These are phyloP conservation scores for Clonostachys sp. DNA, from an alignment of 2,329 filamentous ascomycete genomes.

Conservation along the genomic window DNA sequence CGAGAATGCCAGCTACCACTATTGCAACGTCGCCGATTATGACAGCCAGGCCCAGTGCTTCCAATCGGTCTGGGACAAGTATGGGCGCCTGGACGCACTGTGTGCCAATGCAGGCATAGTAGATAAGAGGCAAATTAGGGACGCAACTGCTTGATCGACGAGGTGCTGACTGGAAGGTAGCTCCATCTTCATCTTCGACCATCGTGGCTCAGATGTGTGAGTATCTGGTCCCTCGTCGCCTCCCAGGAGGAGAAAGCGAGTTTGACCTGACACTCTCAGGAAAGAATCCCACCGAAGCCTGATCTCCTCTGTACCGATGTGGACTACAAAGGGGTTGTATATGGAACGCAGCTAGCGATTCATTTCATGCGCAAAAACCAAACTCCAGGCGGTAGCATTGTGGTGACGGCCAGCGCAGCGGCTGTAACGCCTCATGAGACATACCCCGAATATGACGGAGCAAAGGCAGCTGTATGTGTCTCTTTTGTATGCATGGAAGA, in stretches of 20 bases:
- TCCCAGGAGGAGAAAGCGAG: not conserved
- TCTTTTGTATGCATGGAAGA: not conserved
- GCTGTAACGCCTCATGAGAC: constrained; percentile 34
- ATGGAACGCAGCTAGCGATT: constrained; percentile 40
- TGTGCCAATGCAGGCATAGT: constrained; percentile 46
- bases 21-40: constrained; percentile 40
- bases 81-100: constrained; percentile 40
- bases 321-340: constrained; percentile 45
- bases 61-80: constrained; percentile 30
- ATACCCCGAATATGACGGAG: constrained; percentile 44
- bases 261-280: not conserved
- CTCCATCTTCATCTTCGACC: constrained; percentile 33
- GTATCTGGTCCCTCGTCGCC: not conserved
- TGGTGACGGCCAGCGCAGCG: constrained; percentile 36
- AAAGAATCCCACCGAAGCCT: constrained; percentile 32
- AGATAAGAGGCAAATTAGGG: constrained; percentile 19
- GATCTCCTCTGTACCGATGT: constrained; percentile 39
- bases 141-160: not conserved
- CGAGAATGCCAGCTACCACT: constrained; percentile 31
- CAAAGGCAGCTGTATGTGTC: constrained; percentile 40
- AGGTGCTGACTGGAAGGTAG: constrained; percentile 7
- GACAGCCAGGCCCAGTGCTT: constrained; percentile 36
- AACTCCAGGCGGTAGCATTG: constrained; percentile 33
- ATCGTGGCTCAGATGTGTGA: constrained; percentile 8
- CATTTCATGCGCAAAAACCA: constrained; percentile 49